A percentile compares a stretch with the other conserved stretches of the same genome.
These are phyloP conservation scores for Pyrus hybrid DNA, from an alignment of 331 rosid genomes.

Conservation along the genomic window DNA sequence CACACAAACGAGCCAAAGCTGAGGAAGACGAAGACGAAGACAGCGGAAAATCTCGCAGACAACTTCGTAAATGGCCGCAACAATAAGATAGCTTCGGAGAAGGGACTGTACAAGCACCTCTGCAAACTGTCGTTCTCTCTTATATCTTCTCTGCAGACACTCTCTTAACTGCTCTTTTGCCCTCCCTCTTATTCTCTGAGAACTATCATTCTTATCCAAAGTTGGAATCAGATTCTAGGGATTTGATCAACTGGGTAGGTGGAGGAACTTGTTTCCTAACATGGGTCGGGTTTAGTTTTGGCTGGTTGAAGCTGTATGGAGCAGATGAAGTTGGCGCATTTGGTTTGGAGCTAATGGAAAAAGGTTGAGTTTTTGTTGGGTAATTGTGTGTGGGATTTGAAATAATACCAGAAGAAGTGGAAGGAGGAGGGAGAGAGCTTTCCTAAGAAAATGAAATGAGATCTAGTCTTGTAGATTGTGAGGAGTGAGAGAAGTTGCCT, in stretches of 20 bases:
- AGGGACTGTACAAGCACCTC: neutral
- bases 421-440: neutral
- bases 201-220: neutral
- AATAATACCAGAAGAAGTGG: neutral
- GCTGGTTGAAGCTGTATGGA: neutral
- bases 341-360: neutral
- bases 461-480: neutral
- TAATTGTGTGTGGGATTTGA: neutral
- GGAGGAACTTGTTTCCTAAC: neutral
- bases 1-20: slow-evolving; percentile 49
- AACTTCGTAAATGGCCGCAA: slow-evolving; percentile 28
- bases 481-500: too few relatives aligned
- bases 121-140: neutral
- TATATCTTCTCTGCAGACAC: neutral
- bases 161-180: neutral
- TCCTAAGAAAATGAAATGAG: neutral
- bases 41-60: slow-evolving; percentile 21
- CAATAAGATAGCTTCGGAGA: neutral
- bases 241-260: slow-evolving; percentile 13
- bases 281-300: neutral
- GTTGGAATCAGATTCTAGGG: slow-evolving; percentile 7
- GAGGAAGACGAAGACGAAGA: slow-evolving; percentile 22
- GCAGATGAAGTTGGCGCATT: neutral
- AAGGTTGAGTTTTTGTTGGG: neutral
- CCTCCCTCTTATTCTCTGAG: neutral